These are phyloP conservation scores for Mitragyna speciosa DNA, from an alignment of 257 asterid species.

Conservation along the genomic window DNA sequence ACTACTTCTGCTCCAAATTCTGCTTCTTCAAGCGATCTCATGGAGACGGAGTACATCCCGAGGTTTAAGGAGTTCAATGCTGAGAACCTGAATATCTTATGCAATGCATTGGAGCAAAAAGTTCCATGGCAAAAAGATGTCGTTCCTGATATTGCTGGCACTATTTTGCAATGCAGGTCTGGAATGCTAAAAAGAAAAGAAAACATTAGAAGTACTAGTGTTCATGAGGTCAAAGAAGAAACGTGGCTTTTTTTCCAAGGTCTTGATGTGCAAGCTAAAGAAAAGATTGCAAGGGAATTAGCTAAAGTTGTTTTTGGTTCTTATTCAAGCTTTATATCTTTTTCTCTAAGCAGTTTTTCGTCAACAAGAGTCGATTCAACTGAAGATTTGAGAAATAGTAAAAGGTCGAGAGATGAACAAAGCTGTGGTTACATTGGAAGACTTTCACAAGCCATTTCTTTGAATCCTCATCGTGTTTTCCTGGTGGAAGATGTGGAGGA, in stretches of 20 bases:
- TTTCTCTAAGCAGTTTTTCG: slow-evolving; percentile 47
- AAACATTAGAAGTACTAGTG: background rate
- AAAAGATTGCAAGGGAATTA: slow-evolving; percentile 56
- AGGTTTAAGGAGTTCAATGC: slow-evolving; percentile 55
- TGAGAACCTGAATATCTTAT: slow-evolving; percentile 50
- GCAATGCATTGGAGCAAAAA: slow-evolving; percentile 65
- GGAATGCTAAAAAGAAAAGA: slow-evolving; percentile 54
- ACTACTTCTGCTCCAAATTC: slow-evolving; percentile 49
- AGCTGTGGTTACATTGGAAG: slow-evolving; percentile 44
- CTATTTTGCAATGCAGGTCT: slow-evolving; percentile 71
- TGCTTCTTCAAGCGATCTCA: slow-evolving; percentile 58
- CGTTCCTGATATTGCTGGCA: slow-evolving; percentile 55
- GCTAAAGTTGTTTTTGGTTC: slow-evolving; percentile 78
- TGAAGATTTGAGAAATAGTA: slow-evolving; percentile 34
- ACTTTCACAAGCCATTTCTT: slow-evolving; percentile 39
- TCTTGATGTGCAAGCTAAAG: slow-evolving; percentile 53
- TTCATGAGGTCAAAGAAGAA: slow-evolving; percentile 46
- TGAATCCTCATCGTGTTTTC: slow-evolving; percentile 67
- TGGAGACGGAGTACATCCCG: slow-evolving; percentile 46
- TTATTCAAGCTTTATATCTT: slow-evolving; percentile 37
- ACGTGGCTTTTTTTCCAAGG: slow-evolving; percentile 80
- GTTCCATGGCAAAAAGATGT: slow-evolving; percentile 62
- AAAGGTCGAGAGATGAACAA: slow-evolving; percentile 62
- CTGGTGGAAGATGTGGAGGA: slow-evolving; percentile 60
- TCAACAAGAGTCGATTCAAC: slow-evolving; percentile 26